Evolutionary conservation across 2,329 filamentous ascomycete species (phyloP).

Genomic region (Fusarium illudens): DNA sequence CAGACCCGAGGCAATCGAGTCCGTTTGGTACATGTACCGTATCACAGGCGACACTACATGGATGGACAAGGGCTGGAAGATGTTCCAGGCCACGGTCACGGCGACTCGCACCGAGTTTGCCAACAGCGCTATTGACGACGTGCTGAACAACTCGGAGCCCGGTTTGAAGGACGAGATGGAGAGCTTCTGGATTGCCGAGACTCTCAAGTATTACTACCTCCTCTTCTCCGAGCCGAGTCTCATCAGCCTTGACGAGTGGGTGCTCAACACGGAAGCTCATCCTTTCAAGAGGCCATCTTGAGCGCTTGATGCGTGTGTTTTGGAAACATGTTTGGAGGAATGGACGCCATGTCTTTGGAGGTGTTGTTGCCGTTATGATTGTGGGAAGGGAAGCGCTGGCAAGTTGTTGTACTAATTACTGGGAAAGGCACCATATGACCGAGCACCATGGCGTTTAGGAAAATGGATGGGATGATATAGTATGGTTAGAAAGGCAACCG

Average conservation of each 20-base stretch:
- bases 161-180: conserved; percentile 73
- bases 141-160: conserved; percentile 54
- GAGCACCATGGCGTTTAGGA: conserved; percentile 26
- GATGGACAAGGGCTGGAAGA: conserved; percentile 85
- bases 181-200: conserved; percentile 91
- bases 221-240: conserved; percentile 74
- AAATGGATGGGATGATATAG: conserved; percentile 15
- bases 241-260: conserved; percentile 74
- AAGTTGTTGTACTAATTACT: conserved; percentile 6
- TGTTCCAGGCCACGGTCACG: conserved; percentile 78
- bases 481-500: conserved; percentile 12
- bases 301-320: neutral
- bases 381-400: neutral
- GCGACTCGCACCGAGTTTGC: conserved; percentile 72
- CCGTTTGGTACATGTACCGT: conserved; percentile 89
- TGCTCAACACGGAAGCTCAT: conserved; percentile 71
- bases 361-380: neutral
- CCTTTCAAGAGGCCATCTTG: conserved; percentile 59
- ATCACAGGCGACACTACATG: conserved; percentile 80
- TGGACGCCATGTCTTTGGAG: neutral
- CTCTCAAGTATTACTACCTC: conserved; percentile 90
- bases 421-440: conserved; percentile 11
- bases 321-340: neutral
- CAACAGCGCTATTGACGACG: conserved; percentile 75
- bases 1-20: conserved; percentile 87